These are phyloP conservation scores for Chytridiales sp. DNA, from an alignment of 371 early-diverging fungal species.

Conservation along the genomic window DNA sequence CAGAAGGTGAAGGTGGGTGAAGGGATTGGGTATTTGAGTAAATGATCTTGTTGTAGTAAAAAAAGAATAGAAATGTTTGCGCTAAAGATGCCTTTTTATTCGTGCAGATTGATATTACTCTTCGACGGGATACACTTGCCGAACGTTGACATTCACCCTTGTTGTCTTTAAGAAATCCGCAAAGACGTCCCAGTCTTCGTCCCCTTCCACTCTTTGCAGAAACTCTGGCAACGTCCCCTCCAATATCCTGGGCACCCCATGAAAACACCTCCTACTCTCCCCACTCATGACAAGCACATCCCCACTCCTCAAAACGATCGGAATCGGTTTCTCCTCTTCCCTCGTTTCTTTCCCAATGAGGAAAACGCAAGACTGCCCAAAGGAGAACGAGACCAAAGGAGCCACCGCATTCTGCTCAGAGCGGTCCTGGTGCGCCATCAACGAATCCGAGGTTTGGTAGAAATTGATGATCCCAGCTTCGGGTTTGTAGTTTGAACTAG, in stretches of 20 bases:
- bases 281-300: constrained; percentile 87
- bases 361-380: constrained; percentile 79
- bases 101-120: no score
- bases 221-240: constrained; percentile 64
- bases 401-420: constrained; percentile 88
- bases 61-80: no score
- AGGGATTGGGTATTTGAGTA: constrained; percentile 55
- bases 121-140: no score
- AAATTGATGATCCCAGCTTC: constrained; percentile 96
- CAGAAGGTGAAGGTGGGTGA: constrained; percentile 84
- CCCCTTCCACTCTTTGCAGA: constrained; percentile 35
- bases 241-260: constrained; percentile 76
- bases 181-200: constrained; percentile 58
- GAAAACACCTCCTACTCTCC: constrained; percentile 66
- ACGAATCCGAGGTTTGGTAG: constrained; percentile 78
- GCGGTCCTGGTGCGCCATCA: constrained; percentile 94
- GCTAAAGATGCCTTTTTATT: no score
- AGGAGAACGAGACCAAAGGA: constrained; percentile 68
- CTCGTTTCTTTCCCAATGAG: constrained; percentile 68
- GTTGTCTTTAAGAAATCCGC: constrained; percentile 58
- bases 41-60: no score
- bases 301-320: constrained; percentile 68
- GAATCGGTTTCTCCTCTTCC: constrained; percentile 59
- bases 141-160: constrained; percentile 74
- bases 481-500: constrained; percentile 59